phyloP scores from a whole-genome alignment of 106 monocot species.

The Acorus calamus region DNA sequence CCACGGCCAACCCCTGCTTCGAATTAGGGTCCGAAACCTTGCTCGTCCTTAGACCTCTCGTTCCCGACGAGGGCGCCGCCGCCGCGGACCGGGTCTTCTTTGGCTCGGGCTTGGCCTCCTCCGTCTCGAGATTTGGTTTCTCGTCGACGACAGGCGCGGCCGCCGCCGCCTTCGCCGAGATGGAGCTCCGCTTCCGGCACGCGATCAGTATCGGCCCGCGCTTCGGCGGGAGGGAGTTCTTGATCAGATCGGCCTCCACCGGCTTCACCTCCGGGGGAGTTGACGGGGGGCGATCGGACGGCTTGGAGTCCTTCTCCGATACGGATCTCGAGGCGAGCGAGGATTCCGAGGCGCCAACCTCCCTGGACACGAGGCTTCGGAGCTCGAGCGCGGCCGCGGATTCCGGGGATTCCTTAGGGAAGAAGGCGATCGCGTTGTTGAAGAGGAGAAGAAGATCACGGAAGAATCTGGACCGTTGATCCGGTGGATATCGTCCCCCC shows the following conservation, averaged over 20 bases:
- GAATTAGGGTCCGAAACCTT: slow-evolving; percentile 14
- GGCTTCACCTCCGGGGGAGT: not conserved
- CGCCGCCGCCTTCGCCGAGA: slow-evolving; percentile 16
- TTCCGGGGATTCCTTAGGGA: slow-evolving; percentile 34
- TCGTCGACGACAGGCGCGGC: not conserved
- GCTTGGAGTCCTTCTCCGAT: not conserved
- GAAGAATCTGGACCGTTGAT: slow-evolving; percentile 22
- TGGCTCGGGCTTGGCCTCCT: slow-evolving; percentile 8
- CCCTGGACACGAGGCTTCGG: slow-evolving; percentile 31
- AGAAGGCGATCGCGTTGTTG: slow-evolving; percentile 79
- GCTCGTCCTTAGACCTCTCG: slow-evolving; percentile 37
- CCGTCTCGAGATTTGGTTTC: no score
- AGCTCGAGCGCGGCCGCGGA: slow-evolving; percentile 37
- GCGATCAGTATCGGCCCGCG: slow-evolving; percentile 6
- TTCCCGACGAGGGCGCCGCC: not conserved
- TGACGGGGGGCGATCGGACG: not conserved
- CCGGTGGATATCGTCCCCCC: slow-evolving; percentile 16
- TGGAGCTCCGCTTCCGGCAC: slow-evolving; percentile 45
- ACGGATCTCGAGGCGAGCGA: not conserved
- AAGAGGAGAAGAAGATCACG: slow-evolving; percentile 82
- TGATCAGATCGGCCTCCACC: slow-evolving; percentile 1
- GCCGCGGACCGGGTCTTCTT: slow-evolving; percentile 6
- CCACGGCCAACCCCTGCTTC: not conserved
- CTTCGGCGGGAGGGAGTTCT: no score
- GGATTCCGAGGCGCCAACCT: not conserved